Evolutionary conservation across 2,329 filamentous ascomycete species (phyloP).

Genomic region (Aspergillus sp.): DNA sequence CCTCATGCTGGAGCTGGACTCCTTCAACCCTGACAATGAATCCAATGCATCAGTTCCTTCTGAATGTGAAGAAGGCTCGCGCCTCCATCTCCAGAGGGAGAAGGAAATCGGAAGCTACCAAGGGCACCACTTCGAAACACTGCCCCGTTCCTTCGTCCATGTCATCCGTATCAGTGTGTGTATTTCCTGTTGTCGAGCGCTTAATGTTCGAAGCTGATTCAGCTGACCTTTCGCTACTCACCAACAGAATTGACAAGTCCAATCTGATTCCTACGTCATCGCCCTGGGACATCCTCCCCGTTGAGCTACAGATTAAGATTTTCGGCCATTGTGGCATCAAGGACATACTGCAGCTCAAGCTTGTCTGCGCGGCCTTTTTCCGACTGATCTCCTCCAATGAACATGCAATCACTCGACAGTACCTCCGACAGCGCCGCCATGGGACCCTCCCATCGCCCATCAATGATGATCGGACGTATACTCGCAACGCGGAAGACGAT

Average conservation of each 20-base stretch:
- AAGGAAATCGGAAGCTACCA: conserved; percentile 27
- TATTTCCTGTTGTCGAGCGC: not conserved
- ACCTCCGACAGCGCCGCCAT: conserved; percentile 41
- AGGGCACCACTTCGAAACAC: conserved; percentile 22
- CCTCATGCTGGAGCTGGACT: conserved; percentile 25
- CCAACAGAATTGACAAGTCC: conserved; percentile 22
- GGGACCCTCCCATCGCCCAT: conserved; percentile 43
- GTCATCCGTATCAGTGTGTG: conserved; percentile 27
- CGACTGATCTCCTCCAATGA: conserved; percentile 38
- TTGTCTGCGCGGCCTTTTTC: conserved; percentile 40
- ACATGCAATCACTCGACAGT: conserved; percentile 40
- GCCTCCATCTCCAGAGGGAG: conserved; percentile 25
- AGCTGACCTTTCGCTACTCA: conserved; percentile 7
- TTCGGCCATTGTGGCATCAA: conserved; percentile 39
- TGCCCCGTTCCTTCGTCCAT: conserved; percentile 20
- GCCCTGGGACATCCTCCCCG: conserved; percentile 40
- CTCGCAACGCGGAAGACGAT: conserved; percentile 42
- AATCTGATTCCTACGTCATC: conserved; percentile 29
- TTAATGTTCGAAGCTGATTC: not conserved
- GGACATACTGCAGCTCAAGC: conserved; percentile 37
- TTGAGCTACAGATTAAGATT: conserved; percentile 42
- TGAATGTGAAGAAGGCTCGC: conserved; percentile 33
- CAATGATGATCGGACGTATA: conserved; percentile 35
- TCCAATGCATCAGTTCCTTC: conserved; percentile 31
- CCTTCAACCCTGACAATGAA: conserved; percentile 30